Conservation (phyloP, 148 eudicot species). For the Vaccinium darrowii region DNA sequence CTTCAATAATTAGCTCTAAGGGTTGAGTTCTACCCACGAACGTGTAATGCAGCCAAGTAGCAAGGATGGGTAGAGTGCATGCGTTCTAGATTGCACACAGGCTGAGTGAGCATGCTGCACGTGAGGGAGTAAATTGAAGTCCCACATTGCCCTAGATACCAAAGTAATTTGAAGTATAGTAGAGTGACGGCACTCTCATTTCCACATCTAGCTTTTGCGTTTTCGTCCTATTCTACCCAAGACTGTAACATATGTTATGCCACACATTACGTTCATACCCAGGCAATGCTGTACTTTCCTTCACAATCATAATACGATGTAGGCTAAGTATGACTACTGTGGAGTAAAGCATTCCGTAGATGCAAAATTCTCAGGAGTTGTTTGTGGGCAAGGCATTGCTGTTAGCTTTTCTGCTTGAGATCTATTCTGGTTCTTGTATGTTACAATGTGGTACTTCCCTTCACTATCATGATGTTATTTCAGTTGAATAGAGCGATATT, state of each 20-base stretch:
- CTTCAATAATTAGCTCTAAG: no score
- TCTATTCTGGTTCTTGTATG: neutral
- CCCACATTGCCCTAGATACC: neutral
- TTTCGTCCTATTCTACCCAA: neutral
- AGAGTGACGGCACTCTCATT: neutral
- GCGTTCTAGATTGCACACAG: no score
- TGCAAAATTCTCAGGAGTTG: neutral
- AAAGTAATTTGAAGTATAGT: neutral
- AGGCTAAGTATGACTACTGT: neutral
- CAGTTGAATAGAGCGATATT: neutral
- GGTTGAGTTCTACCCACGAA: neutral
- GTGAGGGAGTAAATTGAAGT: neutral
- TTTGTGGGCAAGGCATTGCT: neutral
- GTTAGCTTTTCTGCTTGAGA: neutral
- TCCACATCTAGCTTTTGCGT: neutral
- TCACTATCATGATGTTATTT: neutral
- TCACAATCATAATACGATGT: neutral
- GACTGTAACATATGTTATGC: neutral
- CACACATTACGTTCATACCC: neutral
- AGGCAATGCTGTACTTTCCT: neutral
- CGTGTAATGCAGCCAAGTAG: neutral
- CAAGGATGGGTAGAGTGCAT: neutral
- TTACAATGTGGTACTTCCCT: neutral
- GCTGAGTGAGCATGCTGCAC: neutral
- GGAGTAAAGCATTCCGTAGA: neutral